Percentiles rank a stretch among this genome's conserved stretches.
Conservation (phyloP, 2,329 filamentous ascomycete genomes). For the Metarhizium sp. region DNA sequence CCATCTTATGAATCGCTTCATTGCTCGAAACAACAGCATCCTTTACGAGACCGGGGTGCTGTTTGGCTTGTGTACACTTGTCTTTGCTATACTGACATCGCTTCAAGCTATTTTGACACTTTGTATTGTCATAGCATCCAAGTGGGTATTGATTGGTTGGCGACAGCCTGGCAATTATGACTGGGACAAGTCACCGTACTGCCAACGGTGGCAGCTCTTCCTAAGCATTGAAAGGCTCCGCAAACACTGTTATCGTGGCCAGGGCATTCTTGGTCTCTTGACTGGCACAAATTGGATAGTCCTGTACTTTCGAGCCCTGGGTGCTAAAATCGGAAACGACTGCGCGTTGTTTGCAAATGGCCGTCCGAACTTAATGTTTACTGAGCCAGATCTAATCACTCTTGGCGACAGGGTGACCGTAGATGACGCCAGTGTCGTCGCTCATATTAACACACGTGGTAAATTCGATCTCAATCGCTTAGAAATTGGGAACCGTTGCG, state of each 20-base stretch:
- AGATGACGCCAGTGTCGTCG: constrained; percentile 47
- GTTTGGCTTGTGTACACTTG: constrained; percentile 28
- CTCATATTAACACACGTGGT: constrained; percentile 46
- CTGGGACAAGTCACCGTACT: constrained; percentile 48
- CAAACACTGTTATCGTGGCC: constrained; percentile 37
- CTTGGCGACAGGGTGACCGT: constrained; percentile 43
- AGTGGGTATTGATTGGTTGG: constrained; percentile 43
- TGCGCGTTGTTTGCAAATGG: constrained; percentile 47
- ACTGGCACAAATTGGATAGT: constrained; percentile 43
- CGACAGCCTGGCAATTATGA: constrained; percentile 43
- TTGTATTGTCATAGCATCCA: constrained; percentile 32
- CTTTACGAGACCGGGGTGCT: constrained; percentile 26
- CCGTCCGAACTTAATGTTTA: constrained; percentile 41
- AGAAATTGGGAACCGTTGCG: constrained; percentile 39
- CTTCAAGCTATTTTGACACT: constrained; percentile 34
- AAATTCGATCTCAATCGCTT: constrained; percentile 46
- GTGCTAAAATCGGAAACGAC: constrained; percentile 43
- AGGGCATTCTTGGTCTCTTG: constrained; percentile 42
- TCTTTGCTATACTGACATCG: constrained; percentile 33
- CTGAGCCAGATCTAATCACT: constrained; percentile 46
- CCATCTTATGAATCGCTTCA: constrained; percentile 16
- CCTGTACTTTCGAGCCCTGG: constrained; percentile 43
- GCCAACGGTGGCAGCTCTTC: constrained; percentile 49
- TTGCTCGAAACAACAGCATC: constrained; percentile 13
- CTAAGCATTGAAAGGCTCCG: constrained; percentile 41